Evolutionary conservation across 2,329 filamentous ascomycete species (phyloP), one percentile per base, ranked within the genome.

Genomic region (Moelleriella libera): DNA sequence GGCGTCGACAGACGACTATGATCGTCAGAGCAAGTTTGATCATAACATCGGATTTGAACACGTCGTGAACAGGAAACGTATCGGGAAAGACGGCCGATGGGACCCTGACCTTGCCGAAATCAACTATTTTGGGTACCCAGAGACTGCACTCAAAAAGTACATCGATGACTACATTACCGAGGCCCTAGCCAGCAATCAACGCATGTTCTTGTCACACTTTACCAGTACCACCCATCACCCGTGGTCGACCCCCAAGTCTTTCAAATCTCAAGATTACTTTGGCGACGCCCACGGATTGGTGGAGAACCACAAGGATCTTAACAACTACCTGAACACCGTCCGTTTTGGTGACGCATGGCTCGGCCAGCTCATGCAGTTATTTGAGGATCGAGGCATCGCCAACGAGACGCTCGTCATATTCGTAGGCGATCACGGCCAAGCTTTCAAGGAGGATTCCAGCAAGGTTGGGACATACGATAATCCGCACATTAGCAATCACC

Each of bases 351-450:
- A 64, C 37, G 50, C 48, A 5, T 64, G 62, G 60, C 48, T 64
- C 44, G 57, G 56, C 2, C 51, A 57, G 42, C 50, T 65, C 30
- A 55, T 65, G 48, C 49, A 58, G 4, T 44, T 63, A 0, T 47
- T 63, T 1, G 59, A 64, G 4, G 54, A 63, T 21, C 53, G 60
- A 31, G 59, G 59, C 3, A 53, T 62, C 4, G 58, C 62, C 4
- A 58, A 63, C 40, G 59, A 63, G 45, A 64, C 62, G 0, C 41
- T 64, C n/a, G 52, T 63, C 6, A 52, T 64, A 2, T 57, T 60
- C 9, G 59, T 61, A 6, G 61, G 62, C 2, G 61, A 64, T n/a
- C 62, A 64, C n/a, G 62, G 61, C 1, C 55, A 60, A n/a, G 62
- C 61, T 0, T 54, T 64, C 34, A 55, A 57, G 1, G 62, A 64